Evolutionary conservation across 1,284 basidiomycete genomes (phyloP), one percentile per base, ranked within the genome.

Genomic region (Dichomitus squalens): DNA sequence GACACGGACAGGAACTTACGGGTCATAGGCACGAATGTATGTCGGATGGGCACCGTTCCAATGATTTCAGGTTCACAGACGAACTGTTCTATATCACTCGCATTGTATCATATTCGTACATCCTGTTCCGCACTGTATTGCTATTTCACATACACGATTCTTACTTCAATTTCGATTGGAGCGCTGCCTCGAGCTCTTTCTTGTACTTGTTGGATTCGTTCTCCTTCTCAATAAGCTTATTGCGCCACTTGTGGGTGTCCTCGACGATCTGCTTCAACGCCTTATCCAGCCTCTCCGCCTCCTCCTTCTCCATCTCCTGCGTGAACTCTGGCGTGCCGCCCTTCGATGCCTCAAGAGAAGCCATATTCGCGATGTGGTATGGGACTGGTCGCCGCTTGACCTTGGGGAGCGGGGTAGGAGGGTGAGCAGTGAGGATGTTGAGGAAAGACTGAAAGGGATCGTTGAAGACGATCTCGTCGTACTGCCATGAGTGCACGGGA

Each of bases 401-500:
- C 58, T 85, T 87, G 0, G 91, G 90, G 0, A 97, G 76, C 4
- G 88, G 87, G 0, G 92, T 96, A 0, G 96, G 95, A 0, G 94
- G 89, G 68, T 96, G 84, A 3, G 82, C 79, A 0, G 88, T 87
- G 48, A 99, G 83, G 54, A 93, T 83, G 66, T 89, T 86, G 66
- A 98, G 84, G 76, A 99, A 96, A 27, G 87, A 80, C 59, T 94
- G 88, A 60, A 90, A 94, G 1, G 97, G 97, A 68, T 99, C 96
- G 64, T 88, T 87, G 76, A 99, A 99, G 47, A 99, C 94, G 59
- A 99, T 85, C 71, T 99, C 97, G 72, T 99, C 97, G 76, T 99
- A 99, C 70, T 98, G 96, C 96, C 97, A 99, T 0, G 95, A 93
- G 72, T 98, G 93, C n/a, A 98, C 92, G 1, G 90, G 87, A 0